phyloP scores from a whole-genome alignment of 2,329 filamentous ascomycete genomes.

The Botrytis galanthina region DNA sequence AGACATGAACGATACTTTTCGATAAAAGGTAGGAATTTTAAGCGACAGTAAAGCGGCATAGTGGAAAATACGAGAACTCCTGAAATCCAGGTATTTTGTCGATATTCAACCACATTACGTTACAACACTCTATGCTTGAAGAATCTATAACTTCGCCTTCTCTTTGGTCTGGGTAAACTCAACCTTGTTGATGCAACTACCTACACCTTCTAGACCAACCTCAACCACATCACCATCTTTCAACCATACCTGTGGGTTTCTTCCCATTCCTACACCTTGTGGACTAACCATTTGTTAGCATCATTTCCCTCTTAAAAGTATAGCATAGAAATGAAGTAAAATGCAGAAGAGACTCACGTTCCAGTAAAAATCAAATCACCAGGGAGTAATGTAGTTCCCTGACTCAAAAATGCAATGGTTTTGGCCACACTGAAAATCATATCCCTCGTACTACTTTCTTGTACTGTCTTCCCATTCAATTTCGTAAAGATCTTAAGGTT shows the following conservation, averaged over 20 bases:
- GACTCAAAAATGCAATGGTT: constrained; percentile 58
- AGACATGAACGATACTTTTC: not conserved
- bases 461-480: constrained; percentile 57
- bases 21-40: not conserved
- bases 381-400: constrained; percentile 60
- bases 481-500: constrained; percentile 55
- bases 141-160: constrained; percentile 28
- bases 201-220: constrained; percentile 64
- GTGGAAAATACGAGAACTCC: not conserved
- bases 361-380: constrained; percentile 67
- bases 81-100: not conserved
- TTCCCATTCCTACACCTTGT: constrained; percentile 68
- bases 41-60: not conserved
- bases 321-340: not conserved
- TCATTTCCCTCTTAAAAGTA: not conserved
- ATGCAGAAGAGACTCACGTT: constrained; percentile 41
- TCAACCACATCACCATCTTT: constrained; percentile 69
- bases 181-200: constrained; percentile 55
- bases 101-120: not conserved
- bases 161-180: constrained; percentile 44
- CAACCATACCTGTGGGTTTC: constrained; percentile 64
- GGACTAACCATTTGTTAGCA: constrained; percentile 41
- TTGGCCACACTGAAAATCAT: constrained; percentile 63
- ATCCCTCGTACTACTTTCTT: constrained; percentile 57
- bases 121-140: not conserved